These are phyloP conservation scores for Pleurotus tuber-regium DNA, from an alignment of 768 basidiomycete species.

Conservation along the genomic window DNA sequence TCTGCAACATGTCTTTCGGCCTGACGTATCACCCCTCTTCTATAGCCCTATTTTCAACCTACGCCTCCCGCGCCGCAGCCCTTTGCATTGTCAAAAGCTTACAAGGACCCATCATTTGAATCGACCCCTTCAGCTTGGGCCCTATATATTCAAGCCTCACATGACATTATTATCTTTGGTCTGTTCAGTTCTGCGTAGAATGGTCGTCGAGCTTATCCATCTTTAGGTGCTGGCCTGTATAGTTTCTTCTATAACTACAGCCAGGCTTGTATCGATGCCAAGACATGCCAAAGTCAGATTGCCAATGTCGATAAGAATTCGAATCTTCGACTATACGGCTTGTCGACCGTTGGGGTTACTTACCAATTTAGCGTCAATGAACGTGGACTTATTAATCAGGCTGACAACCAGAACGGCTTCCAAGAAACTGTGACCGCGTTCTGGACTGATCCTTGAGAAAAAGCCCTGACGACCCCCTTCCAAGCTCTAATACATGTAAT, in stretches of 20 bases:
- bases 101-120: slow-evolving; percentile 51
- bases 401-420: slow-evolving; percentile 54
- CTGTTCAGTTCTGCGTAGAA: no score
- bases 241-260: slow-evolving; percentile 67
- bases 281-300: slow-evolving; percentile 56
- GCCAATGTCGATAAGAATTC: slow-evolving; percentile 49
- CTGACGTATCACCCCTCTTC: not conserved
- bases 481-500: not conserved
- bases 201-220: not conserved
- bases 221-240: slow-evolving; percentile 60
- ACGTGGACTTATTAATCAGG: slow-evolving; percentile 43
- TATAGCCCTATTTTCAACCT: slow-evolving; percentile 69
- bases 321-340: slow-evolving; percentile 47
- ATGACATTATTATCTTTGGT: slow-evolving; percentile 64
- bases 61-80: slow-evolving; percentile 52
- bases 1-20: not conserved
- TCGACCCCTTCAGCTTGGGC: slow-evolving; percentile 50
- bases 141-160: slow-evolving; percentile 46
- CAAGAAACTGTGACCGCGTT: slow-evolving; percentile 4
- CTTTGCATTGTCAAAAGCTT: slow-evolving; percentile 40
- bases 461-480: not conserved
- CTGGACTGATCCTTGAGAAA: slow-evolving; percentile 1
- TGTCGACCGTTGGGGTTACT: slow-evolving; percentile 55
- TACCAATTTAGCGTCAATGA: slow-evolving; percentile 50
- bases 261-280: slow-evolving; percentile 41